A percentile compares a stretch with the other conserved stretches of the same genome.
Conservation (phyloP, 352 stramenopile genomes). For the Phytophthora melonis region DNA sequence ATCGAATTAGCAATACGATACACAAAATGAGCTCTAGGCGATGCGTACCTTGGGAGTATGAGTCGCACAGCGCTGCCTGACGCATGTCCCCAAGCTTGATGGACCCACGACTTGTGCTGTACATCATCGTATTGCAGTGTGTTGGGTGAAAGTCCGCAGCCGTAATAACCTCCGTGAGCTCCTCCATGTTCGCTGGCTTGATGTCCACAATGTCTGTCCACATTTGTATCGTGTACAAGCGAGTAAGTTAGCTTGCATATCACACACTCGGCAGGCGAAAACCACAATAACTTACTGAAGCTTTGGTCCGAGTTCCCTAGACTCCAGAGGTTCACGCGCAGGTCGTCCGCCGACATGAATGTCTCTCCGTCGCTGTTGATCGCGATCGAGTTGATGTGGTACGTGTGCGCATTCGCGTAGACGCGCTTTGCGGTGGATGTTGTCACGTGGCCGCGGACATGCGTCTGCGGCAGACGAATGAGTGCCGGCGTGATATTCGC, state of each 20-base stretch:
- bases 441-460: conserved; percentile 66
- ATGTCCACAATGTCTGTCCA: conserved; percentile 95
- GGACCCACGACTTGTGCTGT: conserved; percentile 92
- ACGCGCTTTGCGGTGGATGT: conserved; percentile 86
- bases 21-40: not conserved
- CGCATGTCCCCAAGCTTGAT: conserved; percentile 96
- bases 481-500: conserved; percentile 37
- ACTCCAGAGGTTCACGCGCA: conserved; percentile 97
- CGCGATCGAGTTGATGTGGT: conserved; percentile 97
- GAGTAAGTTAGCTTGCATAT: not conserved
- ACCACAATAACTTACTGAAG: conserved; percentile 75
- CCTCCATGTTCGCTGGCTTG: conserved; percentile 97
- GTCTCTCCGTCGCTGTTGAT: conserved; percentile 95
- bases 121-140: conserved; percentile 96
- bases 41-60: conserved; percentile 71
- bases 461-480: conserved; percentile 68
- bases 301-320: conserved; percentile 91
- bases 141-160: conserved; percentile 94
- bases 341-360: conserved; percentile 96
- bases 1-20: not conserved
- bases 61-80: conserved; percentile 89
- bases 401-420: conserved; percentile 95
- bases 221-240: not conserved
- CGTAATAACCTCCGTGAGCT: conserved; percentile 97
- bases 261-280: not conserved